A percentile compares a stretch with the other conserved stretches of the same genome.
Evolutionary conservation across 2,329 filamentous ascomycete genomes (phyloP).

Genomic region (Epichloe coenophiala): DNA sequence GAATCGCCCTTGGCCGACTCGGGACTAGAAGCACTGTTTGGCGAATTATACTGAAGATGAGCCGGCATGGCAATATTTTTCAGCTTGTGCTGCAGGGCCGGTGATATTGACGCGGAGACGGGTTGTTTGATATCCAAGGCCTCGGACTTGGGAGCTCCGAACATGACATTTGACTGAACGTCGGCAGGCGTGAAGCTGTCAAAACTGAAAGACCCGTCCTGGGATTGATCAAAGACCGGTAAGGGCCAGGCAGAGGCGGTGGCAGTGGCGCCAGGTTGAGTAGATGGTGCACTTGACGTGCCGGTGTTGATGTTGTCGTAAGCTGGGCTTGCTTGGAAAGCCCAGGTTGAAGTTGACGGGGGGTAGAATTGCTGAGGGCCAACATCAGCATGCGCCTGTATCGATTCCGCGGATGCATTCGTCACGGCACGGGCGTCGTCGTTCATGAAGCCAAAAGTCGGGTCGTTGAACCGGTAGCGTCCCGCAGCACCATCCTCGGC

Average conservation of each 20-base stretch:
- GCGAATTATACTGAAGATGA: conserved; percentile 46
- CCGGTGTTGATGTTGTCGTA: conserved; percentile 31
- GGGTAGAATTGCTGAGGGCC: conserved; percentile 20
- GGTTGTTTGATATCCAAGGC: not conserved
- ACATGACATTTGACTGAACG: conserved; percentile 23
- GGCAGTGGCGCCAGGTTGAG: conserved; percentile 19
- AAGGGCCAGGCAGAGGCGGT: conserved; percentile 21
- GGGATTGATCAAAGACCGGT: conserved; percentile 22
- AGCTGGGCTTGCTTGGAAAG: conserved; percentile 33
- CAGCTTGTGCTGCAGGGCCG: conserved; percentile 38
- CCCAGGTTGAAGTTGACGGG: conserved; percentile 26
- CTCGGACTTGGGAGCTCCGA: conserved; percentile 6
- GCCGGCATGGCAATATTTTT: conserved; percentile 52
- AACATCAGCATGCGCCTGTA: conserved; percentile 18
- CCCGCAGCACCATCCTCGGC: conserved; percentile 25
- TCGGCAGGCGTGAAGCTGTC: conserved; percentile 19
- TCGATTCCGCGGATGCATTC: conserved; percentile 18
- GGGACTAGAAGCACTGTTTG: conserved; percentile 44
- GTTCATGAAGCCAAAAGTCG: conserved; percentile 24
- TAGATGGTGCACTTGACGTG: conserved; percentile 19
- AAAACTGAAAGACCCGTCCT: conserved; percentile 17
- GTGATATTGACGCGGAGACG: conserved; percentile 29
- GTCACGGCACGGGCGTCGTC: conserved; percentile 15
- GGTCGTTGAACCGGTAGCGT: conserved; percentile 31
- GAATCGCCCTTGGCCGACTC: conserved; percentile 37